Conservation (phyloP, 116 monocot genomes). For the Trichopus zeylanicus region DNA sequence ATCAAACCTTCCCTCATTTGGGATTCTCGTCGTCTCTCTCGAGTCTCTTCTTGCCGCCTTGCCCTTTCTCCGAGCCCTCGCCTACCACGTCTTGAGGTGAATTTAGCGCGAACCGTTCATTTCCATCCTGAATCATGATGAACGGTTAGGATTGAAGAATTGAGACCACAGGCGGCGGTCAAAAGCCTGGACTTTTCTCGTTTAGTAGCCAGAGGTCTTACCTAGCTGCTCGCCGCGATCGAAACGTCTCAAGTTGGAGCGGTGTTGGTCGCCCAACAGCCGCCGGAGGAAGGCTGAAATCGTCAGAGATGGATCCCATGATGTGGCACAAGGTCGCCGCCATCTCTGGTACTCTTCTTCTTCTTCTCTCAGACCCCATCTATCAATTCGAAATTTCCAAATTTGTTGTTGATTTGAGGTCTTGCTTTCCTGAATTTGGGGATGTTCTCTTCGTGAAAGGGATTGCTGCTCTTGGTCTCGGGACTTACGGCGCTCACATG, state of each 20-base stretch:
- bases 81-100: no score
- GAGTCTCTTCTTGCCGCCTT: no score
- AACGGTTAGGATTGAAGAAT: no score
- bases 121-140: no score
- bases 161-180: no score
- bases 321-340: conserved; percentile 71
- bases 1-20: no score
- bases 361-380: background rate
- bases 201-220: no score
- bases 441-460: conserved; percentile 11
- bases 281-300: background rate
- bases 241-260: background rate
- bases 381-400: background rate
- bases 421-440: background rate
- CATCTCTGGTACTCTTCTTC: conserved; percentile 40
- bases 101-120: no score
- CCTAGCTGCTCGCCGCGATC: background rate
- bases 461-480: conserved; percentile 72
- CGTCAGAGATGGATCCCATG: conserved; percentile 28
- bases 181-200: no score
- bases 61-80: no score
- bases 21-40: no score
- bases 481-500: conserved; percentile 74
- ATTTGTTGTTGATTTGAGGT: background rate
- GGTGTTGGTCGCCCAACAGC: background rate